Percentiles rank a stretch among this genome's conserved stretches.
phyloP scores from a whole-genome alignment of 345 rosid genomes.

The Isatis tinctoria region DNA sequence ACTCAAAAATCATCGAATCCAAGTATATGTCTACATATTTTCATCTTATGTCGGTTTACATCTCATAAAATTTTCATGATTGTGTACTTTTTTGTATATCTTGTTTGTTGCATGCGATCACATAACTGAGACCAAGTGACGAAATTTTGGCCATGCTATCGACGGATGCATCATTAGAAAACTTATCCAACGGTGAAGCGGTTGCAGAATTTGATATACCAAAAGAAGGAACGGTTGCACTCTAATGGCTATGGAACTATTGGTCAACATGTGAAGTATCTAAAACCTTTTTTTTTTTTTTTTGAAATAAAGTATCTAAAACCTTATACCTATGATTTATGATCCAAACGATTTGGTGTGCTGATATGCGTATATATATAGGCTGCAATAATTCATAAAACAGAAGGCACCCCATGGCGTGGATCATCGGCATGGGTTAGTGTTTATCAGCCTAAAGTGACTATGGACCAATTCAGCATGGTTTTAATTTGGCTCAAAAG shows the following conservation, averaged over 20 bases:
- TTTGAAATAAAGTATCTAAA: too few species aligned
- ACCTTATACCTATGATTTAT: too few species aligned
- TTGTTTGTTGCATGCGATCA: background rate
- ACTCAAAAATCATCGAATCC: too few species aligned
- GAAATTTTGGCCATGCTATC: conserved; percentile 2
- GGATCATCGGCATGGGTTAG: background rate
- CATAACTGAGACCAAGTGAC: conserved; percentile 5
- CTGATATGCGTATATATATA: background rate
- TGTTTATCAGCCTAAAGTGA: background rate
- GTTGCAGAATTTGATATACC: background rate
- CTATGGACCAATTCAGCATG: background rate
- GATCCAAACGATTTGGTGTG: background rate
- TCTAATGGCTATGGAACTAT: background rate
- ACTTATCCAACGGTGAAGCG: background rate
- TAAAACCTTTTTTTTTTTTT: too few species aligned
- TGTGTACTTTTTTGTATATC: too few species aligned
- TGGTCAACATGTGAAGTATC: background rate
- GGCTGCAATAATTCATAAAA: background rate
- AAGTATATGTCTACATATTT: too few species aligned
- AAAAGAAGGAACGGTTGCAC: background rate
- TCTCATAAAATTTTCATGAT: too few species aligned
- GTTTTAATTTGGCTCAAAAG: background rate
- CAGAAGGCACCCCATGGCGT: background rate
- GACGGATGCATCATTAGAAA: background rate
- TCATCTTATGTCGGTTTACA: too few species aligned